phyloP scores from a whole-genome alignment of 2,329 filamentous ascomycete species.

The Cordyceps cicadae region DNA sequence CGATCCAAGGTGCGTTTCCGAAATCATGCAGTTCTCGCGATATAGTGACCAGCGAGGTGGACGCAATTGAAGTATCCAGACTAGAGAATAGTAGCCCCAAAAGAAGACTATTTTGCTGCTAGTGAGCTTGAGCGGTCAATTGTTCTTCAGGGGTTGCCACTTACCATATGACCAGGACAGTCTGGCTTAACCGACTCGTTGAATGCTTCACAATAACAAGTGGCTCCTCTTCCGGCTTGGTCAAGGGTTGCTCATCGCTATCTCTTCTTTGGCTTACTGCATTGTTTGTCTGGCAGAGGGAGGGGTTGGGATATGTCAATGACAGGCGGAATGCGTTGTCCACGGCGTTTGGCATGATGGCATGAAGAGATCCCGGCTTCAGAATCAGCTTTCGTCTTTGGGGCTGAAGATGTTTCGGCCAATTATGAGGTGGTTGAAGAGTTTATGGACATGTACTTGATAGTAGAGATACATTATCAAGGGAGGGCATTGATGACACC shows the following conservation, averaged over 20 bases:
- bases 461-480: background rate
- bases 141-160: background rate
- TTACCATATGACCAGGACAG: constrained; percentile 15
- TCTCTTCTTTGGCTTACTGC: background rate
- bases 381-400: background rate
- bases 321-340: constrained; percentile 17
- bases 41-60: constrained; percentile 49
- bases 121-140: background rate
- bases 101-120: constrained; percentile 32
- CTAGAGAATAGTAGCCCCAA: constrained; percentile 48
- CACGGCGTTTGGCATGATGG: constrained; percentile 1
- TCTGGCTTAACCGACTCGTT: constrained; percentile 1
- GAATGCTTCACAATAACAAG: background rate
- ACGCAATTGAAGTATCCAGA: constrained; percentile 50
- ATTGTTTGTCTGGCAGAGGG: constrained; percentile 16
- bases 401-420: too few species aligned
- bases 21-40: constrained; percentile 44
- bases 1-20: constrained; percentile 45
- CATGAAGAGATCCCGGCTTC: background rate
- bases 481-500: background rate
- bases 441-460: background rate
- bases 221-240: background rate
- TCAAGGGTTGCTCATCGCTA: constrained; percentile 3
- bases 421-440: background rate
- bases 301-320: constrained; percentile 27